Evolutionary conservation across 805 yeast genomes (phyloP).

Genomic region (Scheffersomyces ergatensis): DNA sequence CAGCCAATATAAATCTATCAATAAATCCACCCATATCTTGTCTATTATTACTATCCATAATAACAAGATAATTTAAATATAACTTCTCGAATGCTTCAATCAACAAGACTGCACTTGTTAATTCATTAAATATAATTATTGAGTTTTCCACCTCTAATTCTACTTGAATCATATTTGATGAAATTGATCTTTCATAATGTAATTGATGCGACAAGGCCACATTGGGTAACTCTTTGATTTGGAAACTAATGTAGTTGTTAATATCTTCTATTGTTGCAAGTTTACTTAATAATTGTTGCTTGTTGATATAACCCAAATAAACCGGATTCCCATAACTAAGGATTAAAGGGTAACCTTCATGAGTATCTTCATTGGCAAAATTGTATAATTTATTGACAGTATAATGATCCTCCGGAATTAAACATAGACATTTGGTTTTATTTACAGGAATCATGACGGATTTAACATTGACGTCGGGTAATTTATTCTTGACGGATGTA

Average conservation of each 20-base stretch:
- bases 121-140: conserved; percentile 24
- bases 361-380: conserved; percentile 28
- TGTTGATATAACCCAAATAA: conserved; percentile 33
- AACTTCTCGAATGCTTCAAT: conserved; percentile 39
- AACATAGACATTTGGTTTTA: conserved; percentile 24
- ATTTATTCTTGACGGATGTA: conserved; percentile 19
- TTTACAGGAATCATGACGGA: conserved; percentile 29
- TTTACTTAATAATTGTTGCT: conserved; percentile 18
- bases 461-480: conserved; percentile 30
- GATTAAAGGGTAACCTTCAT: conserved; percentile 42
- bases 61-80: conserved; percentile 32
- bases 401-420: conserved; percentile 23
- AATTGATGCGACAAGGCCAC: conserved; percentile 21
- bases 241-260: conserved; percentile 16
- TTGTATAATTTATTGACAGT: conserved; percentile 15
- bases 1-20: conserved; percentile 34
- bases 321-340: conserved; percentile 21
- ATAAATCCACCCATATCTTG: conserved; percentile 32
- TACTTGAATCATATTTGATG: conserved; percentile 7
- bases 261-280: conserved; percentile 2
- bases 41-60: conserved; percentile 14
- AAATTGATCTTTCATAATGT: conserved; percentile 16
- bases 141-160: conserved; percentile 18
- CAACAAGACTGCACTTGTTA: conserved; percentile 28
- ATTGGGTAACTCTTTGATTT: conserved; percentile 14